Base-by-base conservation (phyloP, 805 yeast genomes). In the Yamadazyma philogaea region DNA sequence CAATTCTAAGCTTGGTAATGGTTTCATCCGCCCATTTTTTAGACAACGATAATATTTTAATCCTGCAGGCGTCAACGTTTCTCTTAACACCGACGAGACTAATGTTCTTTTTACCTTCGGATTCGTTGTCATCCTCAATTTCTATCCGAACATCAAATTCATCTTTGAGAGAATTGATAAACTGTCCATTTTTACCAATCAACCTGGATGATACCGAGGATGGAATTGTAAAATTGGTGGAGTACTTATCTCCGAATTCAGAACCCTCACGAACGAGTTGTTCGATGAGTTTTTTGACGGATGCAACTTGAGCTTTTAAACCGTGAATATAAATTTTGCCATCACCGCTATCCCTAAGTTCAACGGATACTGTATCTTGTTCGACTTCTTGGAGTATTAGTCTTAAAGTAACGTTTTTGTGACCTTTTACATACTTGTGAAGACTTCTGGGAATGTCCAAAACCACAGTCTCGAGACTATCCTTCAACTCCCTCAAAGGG, bases 101-200 rank as follows among this genome's bases (percentile, higher is more conserved):
- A 38, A 91, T 77, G 19, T 70, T 69, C 41, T 62, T 66, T 20
- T 49, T 52, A 10, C 51, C 39, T 47, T 56, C 53, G 5, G 14
- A 26, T 42, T 54, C 55, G 30, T 63, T 64, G 33, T 68, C 74
- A 11, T 66, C 69, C 37, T 78, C 82, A 41, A 88, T 81, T 55
- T 90, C 96, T 48, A 93, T 74, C 52, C 75, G 77, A 51, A 86
- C 87, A 37, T 82, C 87, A 54, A 72, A 87, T 55, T 85, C 84
- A 7, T 84, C 87, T 49, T 84, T 75, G 46, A 88, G 61, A 38
- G 77, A 69, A 52, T 78, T 77, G 57, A 93, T 66, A 57, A 81
- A 79, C 33, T 87, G 68, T 43, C 99, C 99, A 47, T 79, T 85
- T 59, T 84, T 85, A 52, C 99, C 99, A 62, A 93, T 88, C 41